Evolutionary conservation across 177 flowering plant species (phyloP).

Genomic region (Vitis hybrid): DNA sequence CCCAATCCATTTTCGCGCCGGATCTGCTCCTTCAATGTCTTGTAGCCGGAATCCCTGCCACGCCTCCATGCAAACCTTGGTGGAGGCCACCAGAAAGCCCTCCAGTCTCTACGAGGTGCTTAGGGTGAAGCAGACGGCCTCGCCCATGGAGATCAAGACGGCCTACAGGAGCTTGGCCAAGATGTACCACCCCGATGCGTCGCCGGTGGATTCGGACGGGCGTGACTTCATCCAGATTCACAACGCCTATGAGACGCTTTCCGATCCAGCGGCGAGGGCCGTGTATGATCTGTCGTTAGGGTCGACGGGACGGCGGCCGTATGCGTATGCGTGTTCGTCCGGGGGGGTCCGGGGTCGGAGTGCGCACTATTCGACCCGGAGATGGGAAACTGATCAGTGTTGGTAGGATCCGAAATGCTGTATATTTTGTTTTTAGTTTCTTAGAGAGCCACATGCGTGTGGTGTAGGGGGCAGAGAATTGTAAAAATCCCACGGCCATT

Average conservation of each 20-base stretch:
- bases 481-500: background rate
- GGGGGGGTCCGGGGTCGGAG: conserved; percentile 1
- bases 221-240: conserved; percentile 65
- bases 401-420: conserved; percentile 36
- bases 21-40: too few species aligned
- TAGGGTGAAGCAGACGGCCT: conserved; percentile 41
- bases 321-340: background rate
- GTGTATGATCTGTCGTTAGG: conserved; percentile 54
- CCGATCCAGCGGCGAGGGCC: conserved; percentile 71
- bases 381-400: conserved; percentile 86
- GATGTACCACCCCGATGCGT: conserved; percentile 60
- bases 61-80: background rate
- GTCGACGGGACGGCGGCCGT: background rate
- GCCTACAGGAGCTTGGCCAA: conserved; percentile 66
- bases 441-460: background rate
- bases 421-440: background rate
- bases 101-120: conserved; percentile 56
- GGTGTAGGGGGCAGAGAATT: background rate
- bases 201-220: conserved; percentile 35
- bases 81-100: conserved; percentile 1
- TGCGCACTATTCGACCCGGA: conserved; percentile 27
- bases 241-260: conserved; percentile 68
- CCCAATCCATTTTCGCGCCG: too few species aligned
- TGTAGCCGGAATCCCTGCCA: background rate
- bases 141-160: conserved; percentile 50